Conservation (phyloP, 2,329 filamentous ascomycete genomes). For the Chaetothyriales sp. region DNA sequence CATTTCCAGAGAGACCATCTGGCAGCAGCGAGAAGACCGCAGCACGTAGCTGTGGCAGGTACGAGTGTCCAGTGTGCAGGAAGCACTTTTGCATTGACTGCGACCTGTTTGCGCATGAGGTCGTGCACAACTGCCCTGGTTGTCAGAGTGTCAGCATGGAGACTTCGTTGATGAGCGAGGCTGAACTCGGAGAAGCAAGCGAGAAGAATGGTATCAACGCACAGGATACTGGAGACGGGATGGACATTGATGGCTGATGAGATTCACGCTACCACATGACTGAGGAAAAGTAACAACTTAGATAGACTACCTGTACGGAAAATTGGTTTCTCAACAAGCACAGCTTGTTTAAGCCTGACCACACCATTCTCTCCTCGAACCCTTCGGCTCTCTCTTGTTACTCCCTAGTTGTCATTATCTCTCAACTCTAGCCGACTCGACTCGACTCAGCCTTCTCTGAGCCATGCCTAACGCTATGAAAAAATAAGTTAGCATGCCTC, state of each 20-base stretch:
- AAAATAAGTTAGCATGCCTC: too few relatives aligned
- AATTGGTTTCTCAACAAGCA: too few relatives aligned
- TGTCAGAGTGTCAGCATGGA: slow-evolving; percentile 44
- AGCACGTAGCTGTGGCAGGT: slow-evolving; percentile 36
- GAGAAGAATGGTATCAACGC: not conserved
- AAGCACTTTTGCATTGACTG: slow-evolving; percentile 97
- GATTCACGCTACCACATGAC: not conserved
- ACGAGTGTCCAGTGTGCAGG: slow-evolving; percentile 74
- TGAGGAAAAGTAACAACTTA: not conserved
- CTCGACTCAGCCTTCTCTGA: too few relatives aligned
- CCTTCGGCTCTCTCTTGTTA: too few relatives aligned
- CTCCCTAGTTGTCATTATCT: too few relatives aligned
- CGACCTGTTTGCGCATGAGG: slow-evolving; percentile 87
- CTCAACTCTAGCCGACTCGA: too few relatives aligned
- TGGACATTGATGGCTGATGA: slow-evolving; percentile 1
- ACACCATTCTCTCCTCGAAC: too few relatives aligned
- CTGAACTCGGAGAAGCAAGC: slow-evolving; percentile 4
- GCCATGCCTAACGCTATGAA: too few relatives aligned
- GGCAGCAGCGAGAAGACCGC: slow-evolving; percentile 21
- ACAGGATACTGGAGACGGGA: not conserved
- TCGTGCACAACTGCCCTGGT: slow-evolving; percentile 89
- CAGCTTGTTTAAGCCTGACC: too few relatives aligned
- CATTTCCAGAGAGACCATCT: slow-evolving; percentile 47
- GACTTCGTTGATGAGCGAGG: slow-evolving; percentile 17
- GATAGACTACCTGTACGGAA: not conserved